Evolutionary conservation across 768 basidiomycete genomes (phyloP).

Genomic region (Cubamyces sp.): DNA sequence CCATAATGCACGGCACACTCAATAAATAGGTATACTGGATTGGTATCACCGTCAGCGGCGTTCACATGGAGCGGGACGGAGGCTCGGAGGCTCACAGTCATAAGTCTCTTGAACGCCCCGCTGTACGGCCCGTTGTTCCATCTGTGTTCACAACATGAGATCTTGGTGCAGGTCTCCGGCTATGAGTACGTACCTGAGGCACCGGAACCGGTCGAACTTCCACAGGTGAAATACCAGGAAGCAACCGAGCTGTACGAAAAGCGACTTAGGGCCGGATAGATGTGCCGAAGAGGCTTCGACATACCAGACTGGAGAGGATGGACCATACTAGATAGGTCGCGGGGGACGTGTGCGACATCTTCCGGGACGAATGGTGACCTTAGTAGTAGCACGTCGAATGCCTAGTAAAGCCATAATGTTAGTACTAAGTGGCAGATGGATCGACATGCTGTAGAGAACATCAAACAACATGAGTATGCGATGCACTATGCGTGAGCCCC

Average conservation of each 20-base stretch:
- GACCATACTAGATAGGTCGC: constrained; percentile 68
- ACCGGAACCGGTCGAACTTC: constrained; percentile 80
- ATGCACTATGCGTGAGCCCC: too few species aligned
- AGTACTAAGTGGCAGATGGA: too few species aligned
- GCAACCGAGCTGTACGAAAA: constrained; percentile 48
- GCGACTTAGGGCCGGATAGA: too few species aligned
- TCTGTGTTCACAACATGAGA: constrained; percentile 40
- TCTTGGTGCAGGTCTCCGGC: background rate
- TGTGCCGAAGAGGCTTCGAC: constrained; percentile 25
- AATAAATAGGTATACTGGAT: constrained; percentile 72
- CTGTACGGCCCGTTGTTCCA: constrained; percentile 70
- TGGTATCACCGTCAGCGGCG: too few species aligned
- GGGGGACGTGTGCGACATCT: constrained; percentile 69
- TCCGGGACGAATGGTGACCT: constrained; percentile 8
- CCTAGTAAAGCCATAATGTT: background rate
- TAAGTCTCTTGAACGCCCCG: constrained; percentile 83
- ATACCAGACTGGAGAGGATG: constrained; percentile 53
- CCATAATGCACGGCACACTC: constrained; percentile 60
- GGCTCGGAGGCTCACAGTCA: constrained; percentile 70
- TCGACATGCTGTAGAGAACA: too few species aligned
- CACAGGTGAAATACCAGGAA: constrained; percentile 78
- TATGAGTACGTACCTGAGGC: constrained; percentile 54
- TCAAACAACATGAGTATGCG: too few species aligned
- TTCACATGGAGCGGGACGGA: too few species aligned
- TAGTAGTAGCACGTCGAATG: constrained; percentile 10